Evolutionary conservation across 1,284 basidiomycete species (phyloP).

Genomic region (Trichosporon ovoides): DNA sequence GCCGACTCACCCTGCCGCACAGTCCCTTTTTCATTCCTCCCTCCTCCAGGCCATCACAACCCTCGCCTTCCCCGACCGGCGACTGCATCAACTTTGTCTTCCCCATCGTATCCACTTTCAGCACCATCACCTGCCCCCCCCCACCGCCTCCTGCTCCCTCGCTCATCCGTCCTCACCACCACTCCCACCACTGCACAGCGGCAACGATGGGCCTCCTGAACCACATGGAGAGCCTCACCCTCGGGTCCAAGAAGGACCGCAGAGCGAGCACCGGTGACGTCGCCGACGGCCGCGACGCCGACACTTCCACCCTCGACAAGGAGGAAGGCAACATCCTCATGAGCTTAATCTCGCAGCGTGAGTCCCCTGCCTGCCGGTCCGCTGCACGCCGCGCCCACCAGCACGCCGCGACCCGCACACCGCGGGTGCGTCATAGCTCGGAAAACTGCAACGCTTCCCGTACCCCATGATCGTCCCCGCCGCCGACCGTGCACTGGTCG

Average conservation of each 20-base stretch:
- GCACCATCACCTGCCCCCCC: neutral
- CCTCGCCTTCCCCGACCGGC: too few species aligned
- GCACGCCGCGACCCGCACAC: neutral
- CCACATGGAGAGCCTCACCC: slow-evolving; percentile 29
- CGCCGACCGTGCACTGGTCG: neutral
- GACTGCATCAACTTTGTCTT: neutral
- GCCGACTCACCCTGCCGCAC: too few species aligned
- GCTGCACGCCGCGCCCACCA: neutral
- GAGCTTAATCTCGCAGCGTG: slow-evolving; percentile 47
- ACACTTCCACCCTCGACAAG: slow-evolving; percentile 47
- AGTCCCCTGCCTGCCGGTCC: slow-evolving; percentile 19
- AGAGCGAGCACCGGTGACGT: slow-evolving; percentile 4
- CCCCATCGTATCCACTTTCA: neutral
- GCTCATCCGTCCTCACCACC: neutral
- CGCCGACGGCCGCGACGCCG: slow-evolving; percentile 39
- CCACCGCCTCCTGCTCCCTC: neutral
- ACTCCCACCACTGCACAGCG: neutral
- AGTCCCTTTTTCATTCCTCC: too few species aligned
- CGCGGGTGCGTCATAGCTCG: too few species aligned
- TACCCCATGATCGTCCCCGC: neutral
- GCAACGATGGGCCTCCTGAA: slow-evolving; percentile 31
- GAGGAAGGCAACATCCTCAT: slow-evolving; percentile 49
- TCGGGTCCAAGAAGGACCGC: slow-evolving; percentile 12
- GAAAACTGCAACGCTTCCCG: too few species aligned
- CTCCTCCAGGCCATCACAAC: too few species aligned